phyloP scores from a whole-genome alignment of 768 basidiomycete genomes.

The Leccinum longicurvipes region DNA sequence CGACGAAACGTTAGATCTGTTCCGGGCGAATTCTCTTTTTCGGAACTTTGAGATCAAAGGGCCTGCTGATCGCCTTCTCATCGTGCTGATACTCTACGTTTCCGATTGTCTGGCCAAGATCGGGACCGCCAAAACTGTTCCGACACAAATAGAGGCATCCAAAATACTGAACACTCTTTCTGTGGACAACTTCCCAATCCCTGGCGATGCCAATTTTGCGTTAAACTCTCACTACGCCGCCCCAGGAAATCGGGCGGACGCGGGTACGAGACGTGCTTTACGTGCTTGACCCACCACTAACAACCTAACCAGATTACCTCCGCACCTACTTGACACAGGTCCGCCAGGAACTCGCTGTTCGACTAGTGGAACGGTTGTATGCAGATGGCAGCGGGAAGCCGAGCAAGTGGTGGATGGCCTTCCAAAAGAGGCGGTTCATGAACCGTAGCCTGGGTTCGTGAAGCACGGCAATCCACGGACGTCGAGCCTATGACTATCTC shows the following conservation, averaged over 20 bases:
- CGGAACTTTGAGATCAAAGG: conserved; percentile 99
- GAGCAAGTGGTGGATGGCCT: conserved; percentile 99
- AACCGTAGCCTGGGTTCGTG: conserved; percentile 80
- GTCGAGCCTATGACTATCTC: conserved; percentile 1
- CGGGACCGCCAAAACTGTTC: conserved; percentile 63
- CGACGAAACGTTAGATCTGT: conserved; percentile 94
- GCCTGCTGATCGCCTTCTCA: conserved; percentile 91
- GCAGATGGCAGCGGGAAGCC: conserved; percentile 92
- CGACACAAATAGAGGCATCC: conserved; percentile 77
- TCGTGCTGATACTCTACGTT: conserved; percentile 95
- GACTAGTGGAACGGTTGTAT: conserved; percentile 86
- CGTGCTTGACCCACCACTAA: conserved; percentile 3
- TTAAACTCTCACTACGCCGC: conserved; percentile 89
- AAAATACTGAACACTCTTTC: conserved; percentile 90
- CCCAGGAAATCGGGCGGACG: conserved; percentile 72
- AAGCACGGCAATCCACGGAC: conserved; percentile 5
- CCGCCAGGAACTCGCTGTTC: conserved; percentile 85
- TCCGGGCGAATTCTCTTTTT: conserved; percentile 98
- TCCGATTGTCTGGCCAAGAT: conserved; percentile 96
- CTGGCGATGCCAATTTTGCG: conserved; percentile 93
- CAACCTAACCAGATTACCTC: conserved; percentile 63
- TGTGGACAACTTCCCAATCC: conserved; percentile 90
- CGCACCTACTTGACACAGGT: conserved; percentile 90
- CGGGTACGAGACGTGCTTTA: conserved; percentile 52
- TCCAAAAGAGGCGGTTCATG: conserved; percentile 97